Base-by-base conservation (phyloP, 1,139 yeast genomes). In the Candida sp. region DNA sequence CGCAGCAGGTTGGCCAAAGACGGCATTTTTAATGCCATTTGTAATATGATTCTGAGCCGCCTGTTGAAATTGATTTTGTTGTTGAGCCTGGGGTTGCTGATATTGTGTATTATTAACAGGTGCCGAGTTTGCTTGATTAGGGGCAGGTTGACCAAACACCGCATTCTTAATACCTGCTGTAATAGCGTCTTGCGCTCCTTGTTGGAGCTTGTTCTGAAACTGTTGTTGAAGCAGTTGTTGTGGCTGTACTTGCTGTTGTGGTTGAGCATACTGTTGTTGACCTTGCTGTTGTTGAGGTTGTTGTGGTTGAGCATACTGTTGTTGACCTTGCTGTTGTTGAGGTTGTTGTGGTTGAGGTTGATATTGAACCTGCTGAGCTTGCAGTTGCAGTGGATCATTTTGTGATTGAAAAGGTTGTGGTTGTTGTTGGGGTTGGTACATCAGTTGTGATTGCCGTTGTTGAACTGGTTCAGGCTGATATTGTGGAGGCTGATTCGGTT, bases 241-340 rank as follows among this genome's bases (percentile, higher is more conserved):
- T 15, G n/a, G 33, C 23, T 23, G 42, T 5, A 38, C 52, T 21
- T 43, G 37, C 21, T 42, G 49, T 35, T 37, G 36, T 11, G 21
- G 43, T 22, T 40, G 46, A 27, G 35, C 42, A 5, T 44, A 43
- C 15, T 11, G 39, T 30, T 36, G 47, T 25, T 35, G 44, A 21
- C 32, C 32, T 25, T 21, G 42, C 21, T 35, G 43, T 1, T 40
- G 40, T 22, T 22, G 33, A 22, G 39, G 45, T 11, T 42, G 48
- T 33, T 38, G 46, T 12, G 38, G 47, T 30, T 36, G 45, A 22
- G 38, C n/a, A n/a, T n/a, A n/a, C n/a, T n/a, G n/a, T n/a, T n/a
- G n/a, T n/a, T n/a, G n/a, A n/a, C n/a, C 36, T 39, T 32, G 44
- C 32, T 43, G 49, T 23, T 7, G 46, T 38, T 27, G 41, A 7